Evolutionary conservation across 805 yeast genomes (phyloP).

Genomic region (Kodamaea fukazawae): DNA sequence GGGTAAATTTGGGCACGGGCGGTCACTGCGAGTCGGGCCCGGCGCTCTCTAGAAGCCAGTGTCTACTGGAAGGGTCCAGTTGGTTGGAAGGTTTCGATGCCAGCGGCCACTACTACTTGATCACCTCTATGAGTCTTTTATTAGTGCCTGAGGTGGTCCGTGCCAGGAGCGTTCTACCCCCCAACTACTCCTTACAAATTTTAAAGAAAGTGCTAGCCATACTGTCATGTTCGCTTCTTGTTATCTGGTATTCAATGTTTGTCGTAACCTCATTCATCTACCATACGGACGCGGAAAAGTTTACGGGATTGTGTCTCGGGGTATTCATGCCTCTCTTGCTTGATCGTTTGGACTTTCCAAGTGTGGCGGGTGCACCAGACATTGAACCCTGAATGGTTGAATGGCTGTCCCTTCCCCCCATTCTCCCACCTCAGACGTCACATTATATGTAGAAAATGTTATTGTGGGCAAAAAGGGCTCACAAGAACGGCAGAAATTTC

Average conservation of each 20-base stretch:
- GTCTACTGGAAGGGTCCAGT: conserved; percentile 10
- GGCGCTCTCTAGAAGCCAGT: conserved; percentile 5
- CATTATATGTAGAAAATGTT: too few species aligned
- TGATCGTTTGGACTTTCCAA: neutral
- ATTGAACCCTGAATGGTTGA: too few species aligned
- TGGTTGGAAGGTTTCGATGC: conserved; percentile 55
- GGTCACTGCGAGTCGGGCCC: conserved; percentile 31
- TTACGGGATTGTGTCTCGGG: conserved; percentile 44
- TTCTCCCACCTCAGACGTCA: too few species aligned
- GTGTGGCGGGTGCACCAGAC: too few species aligned
- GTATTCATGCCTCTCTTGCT: conserved; percentile 22
- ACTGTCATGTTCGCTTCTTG: conserved; percentile 15
- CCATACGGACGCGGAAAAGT: conserved; percentile 47
- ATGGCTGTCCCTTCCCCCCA: too few species aligned
- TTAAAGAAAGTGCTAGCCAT: neutral
- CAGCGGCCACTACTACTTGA: conserved; percentile 52
- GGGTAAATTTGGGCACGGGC: conserved; percentile 29
- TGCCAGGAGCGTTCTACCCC: neutral
- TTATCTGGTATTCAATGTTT: conserved; percentile 40
- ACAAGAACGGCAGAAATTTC: too few species aligned
- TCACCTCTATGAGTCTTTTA: conserved; percentile 42
- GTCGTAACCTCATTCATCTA: conserved; percentile 47
- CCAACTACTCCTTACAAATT: conserved; percentile 2
- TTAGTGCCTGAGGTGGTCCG: conserved; percentile 15
- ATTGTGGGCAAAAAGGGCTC: too few species aligned